phyloP scores from a whole-genome alignment of 2,329 filamentous ascomycete species.

The Penicillium sp. region DNA sequence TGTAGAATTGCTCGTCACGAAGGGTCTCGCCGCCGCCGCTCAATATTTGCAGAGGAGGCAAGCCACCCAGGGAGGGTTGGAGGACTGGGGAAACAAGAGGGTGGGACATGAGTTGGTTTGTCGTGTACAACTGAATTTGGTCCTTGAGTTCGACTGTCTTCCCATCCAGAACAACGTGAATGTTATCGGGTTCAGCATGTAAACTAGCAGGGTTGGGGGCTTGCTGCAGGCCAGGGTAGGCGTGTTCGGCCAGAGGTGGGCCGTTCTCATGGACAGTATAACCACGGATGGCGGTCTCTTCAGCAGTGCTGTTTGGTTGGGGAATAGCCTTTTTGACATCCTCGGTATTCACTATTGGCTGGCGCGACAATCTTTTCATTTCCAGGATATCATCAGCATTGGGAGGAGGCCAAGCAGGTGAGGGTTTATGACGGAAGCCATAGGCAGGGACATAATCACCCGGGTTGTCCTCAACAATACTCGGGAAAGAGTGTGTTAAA shows the following conservation, averaged over 20 bases:
- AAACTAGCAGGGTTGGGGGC: slow-evolving; percentile 18
- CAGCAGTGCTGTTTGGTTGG: slow-evolving; percentile 20
- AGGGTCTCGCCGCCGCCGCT: slow-evolving; percentile 86
- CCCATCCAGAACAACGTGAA: slow-evolving; percentile 71
- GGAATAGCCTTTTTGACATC: slow-evolving; percentile 24
- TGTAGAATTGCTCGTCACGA: slow-evolving; percentile 89
- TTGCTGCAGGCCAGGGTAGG: slow-evolving; percentile 27
- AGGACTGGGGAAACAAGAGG: slow-evolving; percentile 87
- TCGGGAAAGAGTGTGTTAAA: slow-evolving; percentile 92
- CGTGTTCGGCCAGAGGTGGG: slow-evolving; percentile 12
- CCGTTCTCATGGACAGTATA: slow-evolving; percentile 27
- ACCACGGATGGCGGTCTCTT: slow-evolving; percentile 36
- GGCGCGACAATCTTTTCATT: slow-evolving; percentile 49
- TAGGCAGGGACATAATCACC: slow-evolving; percentile 84
- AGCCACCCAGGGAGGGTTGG: slow-evolving; percentile 82
- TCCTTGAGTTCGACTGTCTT: slow-evolving; percentile 74
- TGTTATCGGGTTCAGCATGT: slow-evolving; percentile 34
- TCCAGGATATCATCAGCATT: slow-evolving; percentile 69
- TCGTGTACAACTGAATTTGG: slow-evolving; percentile 85
- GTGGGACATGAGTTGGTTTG: slow-evolving; percentile 81
- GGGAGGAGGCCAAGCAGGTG: slow-evolving; percentile 86
- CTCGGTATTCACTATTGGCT: slow-evolving; percentile 38
- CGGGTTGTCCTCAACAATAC: slow-evolving; percentile 68
- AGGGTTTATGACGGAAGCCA: slow-evolving; percentile 90
- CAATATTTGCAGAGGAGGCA: slow-evolving; percentile 84